phyloP scores from a whole-genome alignment of 139 green algal genomes.

The Chlorella vulgaris region DNA sequence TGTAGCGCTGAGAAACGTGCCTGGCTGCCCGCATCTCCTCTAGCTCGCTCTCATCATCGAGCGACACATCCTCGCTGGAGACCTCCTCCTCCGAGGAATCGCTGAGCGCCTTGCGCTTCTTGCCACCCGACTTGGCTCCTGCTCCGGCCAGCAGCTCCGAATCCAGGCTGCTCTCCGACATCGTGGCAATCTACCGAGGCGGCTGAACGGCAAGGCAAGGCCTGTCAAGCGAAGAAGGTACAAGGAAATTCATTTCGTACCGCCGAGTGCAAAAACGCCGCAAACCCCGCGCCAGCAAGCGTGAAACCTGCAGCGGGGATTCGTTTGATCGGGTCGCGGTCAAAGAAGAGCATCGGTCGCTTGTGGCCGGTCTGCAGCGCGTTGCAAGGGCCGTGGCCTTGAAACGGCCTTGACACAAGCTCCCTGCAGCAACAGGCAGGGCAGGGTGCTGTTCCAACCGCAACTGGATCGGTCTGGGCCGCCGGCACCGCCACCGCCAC shows the following conservation, averaged over 20 bases:
- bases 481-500: not conserved
- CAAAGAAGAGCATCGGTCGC: too few relatives aligned
- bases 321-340: too few relatives aligned
- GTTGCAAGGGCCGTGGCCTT: not conserved
- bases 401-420: not conserved
- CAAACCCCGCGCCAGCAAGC: too few relatives aligned
- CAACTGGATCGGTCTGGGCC: not conserved
- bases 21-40: constrained; percentile 1
- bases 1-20: not conserved
- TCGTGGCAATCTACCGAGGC: not conserved
- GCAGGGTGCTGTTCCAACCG: not conserved
- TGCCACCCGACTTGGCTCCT: not conserved
- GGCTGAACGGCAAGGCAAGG: too few relatives aligned
- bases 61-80: constrained; percentile 31
- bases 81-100: constrained; percentile 13
- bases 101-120: constrained; percentile 32
- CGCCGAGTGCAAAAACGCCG: too few relatives aligned
- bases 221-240: too few relatives aligned
- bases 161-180: constrained; percentile 26
- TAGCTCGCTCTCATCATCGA: constrained; percentile 32
- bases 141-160: constrained; percentile 8
- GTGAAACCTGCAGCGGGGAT: too few relatives aligned
- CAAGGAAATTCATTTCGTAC: too few relatives aligned
- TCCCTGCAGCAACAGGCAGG: not conserved
- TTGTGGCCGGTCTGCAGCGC: too few relatives aligned